Percentiles rank a stretch among this genome's conserved stretches.
Conservation (phyloP, 192 early-diverging fungal genomes). For the Umbelopsis vinacea region DNA sequence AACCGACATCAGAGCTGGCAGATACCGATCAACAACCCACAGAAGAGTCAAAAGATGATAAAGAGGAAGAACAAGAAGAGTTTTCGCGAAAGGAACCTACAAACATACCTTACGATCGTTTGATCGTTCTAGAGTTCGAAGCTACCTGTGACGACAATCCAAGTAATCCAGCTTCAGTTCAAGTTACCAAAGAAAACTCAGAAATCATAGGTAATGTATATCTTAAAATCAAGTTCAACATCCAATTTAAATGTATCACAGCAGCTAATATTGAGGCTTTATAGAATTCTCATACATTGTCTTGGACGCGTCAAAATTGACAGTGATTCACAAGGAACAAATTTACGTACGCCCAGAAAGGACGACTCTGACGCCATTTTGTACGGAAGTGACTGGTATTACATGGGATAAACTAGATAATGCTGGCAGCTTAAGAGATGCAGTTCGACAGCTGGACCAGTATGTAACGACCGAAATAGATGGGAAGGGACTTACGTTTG, state of each 20-base stretch:
- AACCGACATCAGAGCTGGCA: too few relatives aligned
- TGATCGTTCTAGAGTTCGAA: constrained; percentile 69
- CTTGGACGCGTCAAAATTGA: constrained; percentile 47
- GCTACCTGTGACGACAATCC: constrained; percentile 77
- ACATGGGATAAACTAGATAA: constrained; percentile 55
- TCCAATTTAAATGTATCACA: neutral
- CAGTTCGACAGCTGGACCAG: constrained; percentile 53
- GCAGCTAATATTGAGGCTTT: neutral
- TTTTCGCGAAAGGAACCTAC: constrained; percentile 11
- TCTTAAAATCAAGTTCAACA: neutral
- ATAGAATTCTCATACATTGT: constrained; percentile 59
- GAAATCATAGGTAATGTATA: constrained; percentile 51
- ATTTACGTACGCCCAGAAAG: constrained; percentile 53
- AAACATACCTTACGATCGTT: constrained; percentile 50
- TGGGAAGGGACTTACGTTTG: constrained; percentile 55
- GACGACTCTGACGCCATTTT: constrained; percentile 60
- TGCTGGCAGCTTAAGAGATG: constrained; percentile 58
- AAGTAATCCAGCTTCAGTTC: constrained; percentile 54
- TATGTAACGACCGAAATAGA: constrained; percentile 59
- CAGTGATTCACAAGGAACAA: constrained; percentile 49
- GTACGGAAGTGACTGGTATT: constrained; percentile 63
- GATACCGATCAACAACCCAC: too few relatives aligned
- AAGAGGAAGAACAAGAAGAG: constrained; percentile 5
- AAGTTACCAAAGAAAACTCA: constrained; percentile 60
- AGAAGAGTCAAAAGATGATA: neutral